Base-by-base conservation (phyloP, 2,329 filamentous ascomycete species). In the Colletotrichum sp. region DNA sequence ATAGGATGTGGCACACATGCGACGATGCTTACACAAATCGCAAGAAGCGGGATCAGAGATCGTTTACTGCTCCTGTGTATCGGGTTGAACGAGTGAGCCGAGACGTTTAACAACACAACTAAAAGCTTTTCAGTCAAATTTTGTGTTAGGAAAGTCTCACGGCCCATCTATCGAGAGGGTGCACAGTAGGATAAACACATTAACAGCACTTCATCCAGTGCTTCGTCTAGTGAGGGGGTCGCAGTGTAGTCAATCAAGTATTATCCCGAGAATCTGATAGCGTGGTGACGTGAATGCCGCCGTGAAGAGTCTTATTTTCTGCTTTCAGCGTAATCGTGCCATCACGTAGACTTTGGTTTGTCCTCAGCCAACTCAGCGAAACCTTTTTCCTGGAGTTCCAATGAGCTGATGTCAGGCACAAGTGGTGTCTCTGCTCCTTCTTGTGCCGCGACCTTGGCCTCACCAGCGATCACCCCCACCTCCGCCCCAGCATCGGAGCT, bases 351-450 rank as follows among this genome's bases (percentile, higher is more conserved):
- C 49, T 49, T 49, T 24, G 66, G 4, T 68, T 76, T 88, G 80
- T 90, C 83, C 1, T 24, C 26, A n/a, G 52, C 55, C 9, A 76
- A 26, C 57, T 73, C 49, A 34, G 89, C 91, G 81, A 93, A 91
- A 0, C 91, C 90, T 71, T 89, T 90, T 69, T 87, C 85, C 76
- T 91, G 88, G 59, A 94, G 83, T 32, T 89, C 89, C 68, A 87
- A 86, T 4, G 88, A 89, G 63, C 81, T 80, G 24, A 77, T 80
- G 75, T 90, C 88, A 3, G 89, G 88, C 34, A 89, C 86, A 7
- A 89, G 83, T 36, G 88, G 84, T 9, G 88, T 89, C 62, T 91
- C 89, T 15, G 10, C 12, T 8, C 32, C 34, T 34, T 64, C 34
- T 3, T 34, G n/a, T 44, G 21, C 28, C 55, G 86, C 83, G 3